Conservation (phyloP, 345 rosid genomes). For the Linum usitatissimum region DNA sequence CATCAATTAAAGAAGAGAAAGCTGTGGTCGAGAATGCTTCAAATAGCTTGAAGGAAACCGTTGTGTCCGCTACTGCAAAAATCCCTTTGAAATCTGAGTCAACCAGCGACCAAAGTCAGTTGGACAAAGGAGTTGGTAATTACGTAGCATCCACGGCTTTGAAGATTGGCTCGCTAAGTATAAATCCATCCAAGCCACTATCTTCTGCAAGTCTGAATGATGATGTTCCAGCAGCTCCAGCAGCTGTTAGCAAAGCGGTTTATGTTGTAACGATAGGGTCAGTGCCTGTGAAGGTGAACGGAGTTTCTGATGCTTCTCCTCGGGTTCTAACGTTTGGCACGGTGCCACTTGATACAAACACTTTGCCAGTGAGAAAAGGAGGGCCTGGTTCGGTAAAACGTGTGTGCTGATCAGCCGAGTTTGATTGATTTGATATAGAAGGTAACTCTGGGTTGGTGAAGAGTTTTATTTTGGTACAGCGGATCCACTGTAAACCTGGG, state of each 20-base stretch:
- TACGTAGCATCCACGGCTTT: slow-evolving; percentile 9
- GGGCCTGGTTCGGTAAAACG: slow-evolving; percentile 12
- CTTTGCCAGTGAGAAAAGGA: slow-evolving; percentile 26
- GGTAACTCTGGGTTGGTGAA: not conserved
- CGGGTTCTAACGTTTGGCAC: slow-evolving; percentile 44
- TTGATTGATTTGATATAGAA: not conserved
- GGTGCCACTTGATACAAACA: slow-evolving; percentile 50
- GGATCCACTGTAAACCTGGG: slow-evolving; percentile 1
- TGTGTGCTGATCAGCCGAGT: not conserved
- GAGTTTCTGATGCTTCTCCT: slow-evolving; percentile 31
- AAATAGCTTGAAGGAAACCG: slow-evolving; percentile 15
- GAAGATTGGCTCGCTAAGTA: slow-evolving; percentile 27
- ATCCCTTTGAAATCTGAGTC: slow-evolving; percentile 11
- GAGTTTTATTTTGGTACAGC: slow-evolving; percentile 5
- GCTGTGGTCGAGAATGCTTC: slow-evolving; percentile 9
- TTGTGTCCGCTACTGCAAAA: slow-evolving; percentile 11
- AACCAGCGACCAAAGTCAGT: slow-evolving; percentile 8
- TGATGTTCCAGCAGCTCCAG: slow-evolving; percentile 10
- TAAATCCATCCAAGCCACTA: slow-evolving; percentile 23
- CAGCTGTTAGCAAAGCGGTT: slow-evolving; percentile 9
- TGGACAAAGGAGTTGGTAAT: slow-evolving; percentile 11
- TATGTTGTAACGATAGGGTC: slow-evolving; percentile 55
- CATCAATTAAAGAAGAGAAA: slow-evolving; percentile 20
- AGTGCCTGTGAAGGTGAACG: slow-evolving; percentile 57
- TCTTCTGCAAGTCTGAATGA: slow-evolving; percentile 12